phyloP scores from a whole-genome alignment of 1,284 basidiomycete species.

The Tilletia indica region DNA sequence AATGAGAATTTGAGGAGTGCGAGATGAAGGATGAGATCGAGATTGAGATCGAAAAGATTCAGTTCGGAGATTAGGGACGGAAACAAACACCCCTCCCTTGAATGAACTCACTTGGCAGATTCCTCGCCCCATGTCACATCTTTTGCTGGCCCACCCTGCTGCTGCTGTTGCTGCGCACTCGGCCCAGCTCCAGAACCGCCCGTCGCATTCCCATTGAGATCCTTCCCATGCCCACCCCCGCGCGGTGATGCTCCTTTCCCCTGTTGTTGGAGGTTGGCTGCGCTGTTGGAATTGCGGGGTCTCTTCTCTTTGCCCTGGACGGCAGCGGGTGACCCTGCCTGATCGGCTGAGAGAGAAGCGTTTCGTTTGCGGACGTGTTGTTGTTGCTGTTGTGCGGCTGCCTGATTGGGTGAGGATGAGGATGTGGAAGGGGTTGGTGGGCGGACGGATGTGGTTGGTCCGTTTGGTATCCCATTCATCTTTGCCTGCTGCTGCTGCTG shows the following conservation, averaged over 20 bases:
- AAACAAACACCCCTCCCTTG: background rate
- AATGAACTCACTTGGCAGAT: conserved; percentile 39
- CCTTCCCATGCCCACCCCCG: conserved; percentile 11
- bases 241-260: conserved; percentile 2
- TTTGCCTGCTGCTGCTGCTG: background rate
- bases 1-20: background rate
- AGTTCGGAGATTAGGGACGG: too few species aligned
- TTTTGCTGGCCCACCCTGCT: conserved; percentile 5
- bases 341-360: conserved; percentile 1
- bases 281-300: conserved; percentile 7
- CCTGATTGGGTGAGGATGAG: conserved; percentile 1
- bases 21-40: background rate
- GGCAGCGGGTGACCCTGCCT: conserved; percentile 14
- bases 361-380: conserved; percentile 13
- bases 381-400: too few species aligned
- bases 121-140: conserved; percentile 45
- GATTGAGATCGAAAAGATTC: background rate
- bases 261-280: background rate
- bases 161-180: too few species aligned
- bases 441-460: conserved; percentile 10
- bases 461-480: conserved; percentile 9
- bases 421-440: background rate
- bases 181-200: background rate
- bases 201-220: background rate
- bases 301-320: conserved; percentile 20